These are phyloP conservation scores for Ustilago vetiveriae DNA, from an alignment of 1,284 basidiomycete genomes.

Conservation along the genomic window DNA sequence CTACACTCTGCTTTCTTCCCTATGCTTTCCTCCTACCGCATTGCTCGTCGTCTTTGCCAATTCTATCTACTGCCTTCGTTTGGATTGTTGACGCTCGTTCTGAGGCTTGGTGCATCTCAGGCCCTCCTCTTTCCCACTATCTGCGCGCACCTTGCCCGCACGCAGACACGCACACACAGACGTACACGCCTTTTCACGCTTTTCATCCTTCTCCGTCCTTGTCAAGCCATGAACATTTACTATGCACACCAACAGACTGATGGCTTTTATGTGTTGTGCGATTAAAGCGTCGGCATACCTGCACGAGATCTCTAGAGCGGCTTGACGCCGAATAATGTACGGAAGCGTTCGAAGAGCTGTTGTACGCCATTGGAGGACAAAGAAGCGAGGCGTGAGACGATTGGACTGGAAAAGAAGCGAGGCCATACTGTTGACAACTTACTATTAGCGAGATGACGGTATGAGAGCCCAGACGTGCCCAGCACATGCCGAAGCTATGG, in stretches of 20 bases:
- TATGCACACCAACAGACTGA: slow-evolving; percentile 1
- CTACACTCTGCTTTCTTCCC: not conserved
- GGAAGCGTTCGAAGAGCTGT: slow-evolving; percentile 56
- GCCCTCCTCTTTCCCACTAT: not conserved
- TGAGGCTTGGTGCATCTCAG: no score
- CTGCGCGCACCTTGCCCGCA: no score
- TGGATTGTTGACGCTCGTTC: no score
- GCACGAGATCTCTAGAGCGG: slow-evolving; percentile 37
- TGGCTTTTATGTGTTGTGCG: slow-evolving; percentile 6
- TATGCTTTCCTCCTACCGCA: not conserved
- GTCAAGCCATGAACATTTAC: slow-evolving; percentile 27
- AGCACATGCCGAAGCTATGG: slow-evolving; percentile 55
- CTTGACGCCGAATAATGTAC: slow-evolving; percentile 52
- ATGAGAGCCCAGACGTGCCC: slow-evolving; percentile 53
- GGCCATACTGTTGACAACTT: slow-evolving; percentile 5
- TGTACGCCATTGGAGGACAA: not conserved
- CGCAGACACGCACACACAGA: no score
- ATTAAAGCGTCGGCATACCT: not conserved
- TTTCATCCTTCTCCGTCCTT: no score
- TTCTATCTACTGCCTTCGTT: no score
- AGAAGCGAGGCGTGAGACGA: not conserved
- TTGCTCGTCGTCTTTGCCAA: no score
- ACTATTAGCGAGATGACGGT: slow-evolving; percentile 55
- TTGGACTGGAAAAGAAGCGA: not conserved
- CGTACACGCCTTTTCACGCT: no score